Percentiles rank a stretch among this genome's conserved stretches.
Evolutionary conservation across 208 protist genomes (phyloP).

Genomic region (Trichomonas tenax): DNA sequence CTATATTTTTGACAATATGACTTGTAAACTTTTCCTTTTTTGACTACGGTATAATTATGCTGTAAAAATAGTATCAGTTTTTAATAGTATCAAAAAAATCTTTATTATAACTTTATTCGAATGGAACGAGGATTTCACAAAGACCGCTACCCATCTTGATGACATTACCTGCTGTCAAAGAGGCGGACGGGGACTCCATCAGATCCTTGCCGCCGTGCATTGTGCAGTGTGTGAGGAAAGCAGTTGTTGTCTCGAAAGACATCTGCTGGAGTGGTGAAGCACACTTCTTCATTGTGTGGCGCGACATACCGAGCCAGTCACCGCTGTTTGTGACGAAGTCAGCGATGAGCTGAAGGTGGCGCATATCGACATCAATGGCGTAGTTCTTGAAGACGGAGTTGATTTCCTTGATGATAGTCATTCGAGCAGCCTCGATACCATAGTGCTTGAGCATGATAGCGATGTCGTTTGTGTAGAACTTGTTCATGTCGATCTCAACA

Average conservation of each 20-base stretch:
- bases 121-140: conserved; percentile 28
- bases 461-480: conserved; percentile 45
- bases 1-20: no score
- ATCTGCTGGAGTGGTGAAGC: conserved; percentile 44
- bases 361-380: conserved; percentile 48
- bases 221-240: conserved; percentile 38
- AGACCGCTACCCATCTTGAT: conserved; percentile 26
- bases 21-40: no score
- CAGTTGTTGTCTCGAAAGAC: conserved; percentile 48
- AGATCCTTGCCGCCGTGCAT: conserved; percentile 32
- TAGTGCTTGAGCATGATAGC: conserved; percentile 35
- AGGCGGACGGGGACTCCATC: conserved; percentile 35
- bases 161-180: conserved; percentile 38
- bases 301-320: conserved; percentile 35
- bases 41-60: no score
- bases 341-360: conserved; percentile 49
- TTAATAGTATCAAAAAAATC: not conserved
- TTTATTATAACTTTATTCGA: not conserved
- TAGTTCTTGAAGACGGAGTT: conserved; percentile 47
- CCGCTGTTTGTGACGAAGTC: conserved; percentile 52
- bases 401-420: conserved; percentile 48
- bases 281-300: conserved; percentile 35
- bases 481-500: conserved; percentile 1
- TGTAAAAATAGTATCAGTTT: no score
- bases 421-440: conserved; percentile 52